Percentiles rank a stretch among this genome's conserved stretches.
These are phyloP conservation scores for Phytophthora hybrid DNA, from an alignment of 352 stramenopile species.

Conservation along the genomic window DNA sequence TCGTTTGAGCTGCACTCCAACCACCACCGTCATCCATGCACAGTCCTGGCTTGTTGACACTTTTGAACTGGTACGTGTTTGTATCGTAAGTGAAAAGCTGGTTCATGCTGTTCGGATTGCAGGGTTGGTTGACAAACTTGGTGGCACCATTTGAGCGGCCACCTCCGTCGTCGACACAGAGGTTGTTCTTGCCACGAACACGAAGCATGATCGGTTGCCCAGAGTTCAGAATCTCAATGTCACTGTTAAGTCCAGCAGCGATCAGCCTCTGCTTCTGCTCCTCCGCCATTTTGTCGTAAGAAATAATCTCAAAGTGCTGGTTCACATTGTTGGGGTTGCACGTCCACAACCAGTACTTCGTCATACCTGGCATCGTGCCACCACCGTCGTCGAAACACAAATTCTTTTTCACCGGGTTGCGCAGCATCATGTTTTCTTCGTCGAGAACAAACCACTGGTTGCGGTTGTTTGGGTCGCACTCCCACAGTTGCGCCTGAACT, in stretches of 20 bases:
- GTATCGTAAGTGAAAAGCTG: slow-evolving; percentile 34
- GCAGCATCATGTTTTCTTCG: slow-evolving; percentile 36
- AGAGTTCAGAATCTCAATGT: slow-evolving; percentile 21
- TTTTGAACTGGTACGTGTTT: slow-evolving; percentile 16
- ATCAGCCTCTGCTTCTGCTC: slow-evolving; percentile 19
- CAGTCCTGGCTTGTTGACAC: slow-evolving; percentile 14
- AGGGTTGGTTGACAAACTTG: slow-evolving; percentile 27
- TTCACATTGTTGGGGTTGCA: slow-evolving; percentile 35
- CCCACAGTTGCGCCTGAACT: slow-evolving; percentile 18
- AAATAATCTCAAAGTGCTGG: slow-evolving; percentile 40
- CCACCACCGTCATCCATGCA: slow-evolving; percentile 38
- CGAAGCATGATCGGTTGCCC: slow-evolving; percentile 35
- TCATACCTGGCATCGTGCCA: slow-evolving; percentile 10
- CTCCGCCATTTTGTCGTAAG: slow-evolving; percentile 22
- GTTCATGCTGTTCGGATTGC: slow-evolving; percentile 29
- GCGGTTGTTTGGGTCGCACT: slow-evolving; percentile 34
- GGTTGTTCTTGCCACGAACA: slow-evolving; percentile 30
- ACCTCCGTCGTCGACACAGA: slow-evolving; percentile 47
- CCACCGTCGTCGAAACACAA: slow-evolving; percentile 45
- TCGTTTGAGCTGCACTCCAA: slow-evolving; percentile 13
- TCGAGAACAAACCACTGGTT: slow-evolving; percentile 40
- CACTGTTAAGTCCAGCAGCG: slow-evolving; percentile 16
- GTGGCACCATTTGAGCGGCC: slow-evolving; percentile 29
- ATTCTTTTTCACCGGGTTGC: slow-evolving; percentile 34
- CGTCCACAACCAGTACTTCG: slow-evolving; percentile 29